Percentiles rank a stretch among this genome's conserved stretches.
Conservation (phyloP, 208 protist species). For the Trypanosoma cruzi region DNA sequence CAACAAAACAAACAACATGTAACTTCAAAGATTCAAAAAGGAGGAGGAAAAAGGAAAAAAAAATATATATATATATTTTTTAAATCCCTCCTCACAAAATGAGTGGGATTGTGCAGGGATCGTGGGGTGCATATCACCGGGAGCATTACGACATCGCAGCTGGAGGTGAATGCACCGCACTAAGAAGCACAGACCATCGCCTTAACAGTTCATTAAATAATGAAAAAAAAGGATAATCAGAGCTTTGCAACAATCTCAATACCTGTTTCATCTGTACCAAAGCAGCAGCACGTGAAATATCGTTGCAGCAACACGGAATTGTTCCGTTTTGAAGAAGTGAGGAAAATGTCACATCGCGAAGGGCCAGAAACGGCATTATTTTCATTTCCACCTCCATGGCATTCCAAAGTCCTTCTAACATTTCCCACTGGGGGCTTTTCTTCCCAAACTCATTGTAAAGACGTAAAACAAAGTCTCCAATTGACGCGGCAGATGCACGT, state of each 20-base stretch:
- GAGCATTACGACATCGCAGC: not conserved
- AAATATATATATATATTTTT: too few relatives aligned
- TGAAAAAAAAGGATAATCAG: not conserved
- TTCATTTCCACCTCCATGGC: slow-evolving; percentile 28
- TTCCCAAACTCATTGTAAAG: not conserved
- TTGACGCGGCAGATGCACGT: slow-evolving; percentile 12
- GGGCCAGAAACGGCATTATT: slow-evolving; percentile 23
- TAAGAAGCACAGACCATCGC: slow-evolving; percentile 1
- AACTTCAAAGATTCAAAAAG: too few relatives aligned
- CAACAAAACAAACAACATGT: too few relatives aligned
- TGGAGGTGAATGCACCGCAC: not conserved
- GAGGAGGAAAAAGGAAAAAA: too few relatives aligned
- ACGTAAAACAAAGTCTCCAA: slow-evolving; percentile 5
- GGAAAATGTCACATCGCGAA: slow-evolving; percentile 6
- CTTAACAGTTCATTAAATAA: slow-evolving; percentile 23
- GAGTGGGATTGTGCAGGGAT: too few relatives aligned
- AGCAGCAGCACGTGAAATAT: not conserved
- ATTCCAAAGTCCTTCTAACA: slow-evolving; percentile 13
- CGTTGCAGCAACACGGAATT: not conserved
- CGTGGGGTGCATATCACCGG: not conserved
- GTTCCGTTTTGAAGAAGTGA: slow-evolving; percentile 10
- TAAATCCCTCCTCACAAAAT: too few relatives aligned
- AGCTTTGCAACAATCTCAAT: not conserved
- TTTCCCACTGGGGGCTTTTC: slow-evolving; percentile 10
- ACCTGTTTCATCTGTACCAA: slow-evolving; percentile 1